Evolutionary conservation across 352 stramenopile genomes (phyloP).

Genomic region (Pseudoperonospora humuli): DNA sequence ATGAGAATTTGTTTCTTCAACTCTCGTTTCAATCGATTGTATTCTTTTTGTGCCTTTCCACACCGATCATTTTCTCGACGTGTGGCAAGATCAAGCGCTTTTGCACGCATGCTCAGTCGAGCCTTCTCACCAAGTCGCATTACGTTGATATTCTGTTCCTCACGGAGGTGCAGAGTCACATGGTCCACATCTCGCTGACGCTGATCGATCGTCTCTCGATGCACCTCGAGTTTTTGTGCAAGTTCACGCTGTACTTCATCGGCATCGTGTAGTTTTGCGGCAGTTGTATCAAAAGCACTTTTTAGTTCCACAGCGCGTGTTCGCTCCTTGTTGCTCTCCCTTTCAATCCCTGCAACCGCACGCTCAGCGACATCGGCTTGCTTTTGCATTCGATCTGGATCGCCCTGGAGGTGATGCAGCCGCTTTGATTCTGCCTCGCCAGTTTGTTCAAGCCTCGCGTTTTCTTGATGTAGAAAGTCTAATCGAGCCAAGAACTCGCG

Average conservation of each 20-base stretch:
- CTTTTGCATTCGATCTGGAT: constrained; percentile 76
- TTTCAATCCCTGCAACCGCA: constrained; percentile 60
- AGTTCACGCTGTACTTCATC: constrained; percentile 78
- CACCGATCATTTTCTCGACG: constrained; percentile 64
- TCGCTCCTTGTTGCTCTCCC: constrained; percentile 51
- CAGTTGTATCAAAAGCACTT: constrained; percentile 30
- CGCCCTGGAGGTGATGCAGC: constrained; percentile 50
- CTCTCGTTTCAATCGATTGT: constrained; percentile 79
- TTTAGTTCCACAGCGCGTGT: constrained; percentile 34
- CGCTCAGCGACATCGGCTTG: constrained; percentile 81
- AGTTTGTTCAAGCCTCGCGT: constrained; percentile 45
- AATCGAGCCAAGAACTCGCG: constrained; percentile 49
- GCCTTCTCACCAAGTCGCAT: constrained; percentile 63
- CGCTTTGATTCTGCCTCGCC: constrained; percentile 48
- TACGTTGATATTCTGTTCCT: constrained; percentile 81
- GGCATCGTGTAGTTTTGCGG: constrained; percentile 53
- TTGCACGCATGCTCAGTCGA: constrained; percentile 55
- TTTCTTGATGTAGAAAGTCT: constrained; percentile 55
- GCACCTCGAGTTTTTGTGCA: constrained; percentile 80
- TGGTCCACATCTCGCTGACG: constrained; percentile 87
- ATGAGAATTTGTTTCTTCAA: constrained; percentile 85
- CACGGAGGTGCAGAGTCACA: constrained; percentile 76
- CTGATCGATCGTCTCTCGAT: constrained; percentile 87
- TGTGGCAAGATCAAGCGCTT: constrained; percentile 36
- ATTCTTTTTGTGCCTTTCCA: constrained; percentile 60